phyloP scores from a whole-genome alignment of 345 rosid species.

The Populus euphratica region DNA sequence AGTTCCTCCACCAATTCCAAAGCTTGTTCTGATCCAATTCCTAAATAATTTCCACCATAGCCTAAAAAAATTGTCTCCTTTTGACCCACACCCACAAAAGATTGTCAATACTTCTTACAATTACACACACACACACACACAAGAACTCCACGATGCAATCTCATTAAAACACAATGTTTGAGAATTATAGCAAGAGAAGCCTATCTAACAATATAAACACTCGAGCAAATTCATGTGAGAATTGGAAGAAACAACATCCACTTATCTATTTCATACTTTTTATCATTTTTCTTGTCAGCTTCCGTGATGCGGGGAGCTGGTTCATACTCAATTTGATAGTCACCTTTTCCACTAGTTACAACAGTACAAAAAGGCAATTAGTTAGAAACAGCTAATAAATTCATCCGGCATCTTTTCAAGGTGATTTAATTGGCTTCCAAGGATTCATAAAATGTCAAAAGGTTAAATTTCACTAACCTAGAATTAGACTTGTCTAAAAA shows the following conservation, averaged over 20 bases:
- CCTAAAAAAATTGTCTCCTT: background rate
- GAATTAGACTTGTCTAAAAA: conserved; percentile 82
- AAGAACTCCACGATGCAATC: background rate
- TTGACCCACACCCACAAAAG: background rate
- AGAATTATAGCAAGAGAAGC: background rate
- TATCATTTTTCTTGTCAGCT: conserved; percentile 81
- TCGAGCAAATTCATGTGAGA: background rate
- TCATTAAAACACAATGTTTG: background rate
- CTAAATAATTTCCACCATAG: background rate
- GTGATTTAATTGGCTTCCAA: too few relatives aligned
- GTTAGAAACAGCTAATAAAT: background rate
- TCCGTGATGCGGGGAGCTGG: conserved; percentile 93
- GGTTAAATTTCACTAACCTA: conserved; percentile 33
- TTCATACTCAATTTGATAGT: conserved; percentile 80
- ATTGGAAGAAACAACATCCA: background rate
- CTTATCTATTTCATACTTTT: conserved; percentile 51
- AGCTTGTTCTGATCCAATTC: background rate
- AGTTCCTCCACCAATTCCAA: background rate
- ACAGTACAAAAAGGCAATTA: conserved; percentile 15
- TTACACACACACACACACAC: background rate
- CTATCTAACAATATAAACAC: background rate
- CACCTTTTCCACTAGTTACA: conserved; percentile 76
- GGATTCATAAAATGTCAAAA: too few relatives aligned
- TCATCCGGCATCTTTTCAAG: too few relatives aligned
- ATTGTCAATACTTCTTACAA: background rate